phyloP scores from a whole-genome alignment of 2,329 filamentous ascomycete genomes.

The Sclerotinia glacialis region DNA sequence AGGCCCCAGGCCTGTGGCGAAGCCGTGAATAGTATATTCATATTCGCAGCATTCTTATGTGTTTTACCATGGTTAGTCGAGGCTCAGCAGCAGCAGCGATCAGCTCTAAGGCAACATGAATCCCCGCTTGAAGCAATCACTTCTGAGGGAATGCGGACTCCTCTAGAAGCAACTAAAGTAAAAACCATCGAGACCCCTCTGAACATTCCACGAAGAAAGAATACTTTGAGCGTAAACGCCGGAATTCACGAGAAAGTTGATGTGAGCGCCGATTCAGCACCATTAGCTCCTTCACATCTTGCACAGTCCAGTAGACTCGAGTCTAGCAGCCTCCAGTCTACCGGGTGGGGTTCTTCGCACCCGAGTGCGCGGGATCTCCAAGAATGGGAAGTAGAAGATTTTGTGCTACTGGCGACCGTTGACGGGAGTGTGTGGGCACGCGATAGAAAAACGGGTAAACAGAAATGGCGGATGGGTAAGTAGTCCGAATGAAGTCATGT shows the following conservation, averaged over 20 bases:
- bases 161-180: slow-evolving; percentile 35
- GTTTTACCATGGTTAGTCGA: slow-evolving; percentile 59
- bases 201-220: slow-evolving; percentile 35
- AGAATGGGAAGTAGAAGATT: slow-evolving; percentile 99
- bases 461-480: slow-evolving; percentile 60
- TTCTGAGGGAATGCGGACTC: slow-evolving; percentile 30
- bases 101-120: slow-evolving; percentile 34
- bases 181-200: slow-evolving; percentile 38
- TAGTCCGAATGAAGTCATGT: neutral
- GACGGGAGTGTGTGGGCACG: slow-evolving; percentile 92
- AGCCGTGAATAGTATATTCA: slow-evolving; percentile 50
- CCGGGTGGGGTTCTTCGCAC: slow-evolving; percentile 76
- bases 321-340: slow-evolving; percentile 56
- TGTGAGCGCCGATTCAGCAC: slow-evolving; percentile 88
- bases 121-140: slow-evolving; percentile 37
- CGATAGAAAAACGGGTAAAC: slow-evolving; percentile 80
- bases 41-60: slow-evolving; percentile 55
- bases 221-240: slow-evolving; percentile 35
- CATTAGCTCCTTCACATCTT: slow-evolving; percentile 93
- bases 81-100: slow-evolving; percentile 61
- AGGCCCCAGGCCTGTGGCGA: slow-evolving; percentile 55
- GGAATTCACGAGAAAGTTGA: slow-evolving; percentile 50
- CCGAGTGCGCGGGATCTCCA: slow-evolving; percentile 86
- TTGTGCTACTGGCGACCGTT: slow-evolving; percentile 99
- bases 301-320: slow-evolving; percentile 89